Base-by-base conservation (phyloP, 306 rosid genomes). In the Vigna nakashimae region DNA sequence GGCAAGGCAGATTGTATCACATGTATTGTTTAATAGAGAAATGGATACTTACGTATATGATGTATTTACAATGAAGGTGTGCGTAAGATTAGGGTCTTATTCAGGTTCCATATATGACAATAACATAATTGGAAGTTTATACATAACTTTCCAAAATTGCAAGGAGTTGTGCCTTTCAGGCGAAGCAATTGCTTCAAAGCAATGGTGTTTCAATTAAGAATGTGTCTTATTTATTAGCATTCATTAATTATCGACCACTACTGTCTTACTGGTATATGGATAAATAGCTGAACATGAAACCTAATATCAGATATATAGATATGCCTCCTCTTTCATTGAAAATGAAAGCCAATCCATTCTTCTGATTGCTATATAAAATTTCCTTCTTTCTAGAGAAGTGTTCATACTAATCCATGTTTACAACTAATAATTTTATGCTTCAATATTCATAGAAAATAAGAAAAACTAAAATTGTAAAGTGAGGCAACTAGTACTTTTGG, bases 1-100 rank as follows among this genome's bases (percentile, higher is more conserved):
- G 76, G 69, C 17, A 58, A 80, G 70, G 85, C 62, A 73, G 87
- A 87, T 84, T 86, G 78, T 57, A 20, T 87, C 90, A 77, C 87
- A 80, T 83, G 91, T 78, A 78, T 58, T 78, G 78, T 77, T 86
- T 64, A 73, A 36, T 69, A 34, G 60, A 49, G 56, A 79, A 60
- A 80, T 86, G 69, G 65, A 80, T 76, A 42, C 51, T 67, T 48
- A 43, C 46, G 48, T 55, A 76, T 62, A 57, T 67, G 28, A 59
- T 52, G 50, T 18, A 40, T 71, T 51, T 52, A 51, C 40, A 36
- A 38, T 50, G 50, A 76, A 60, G 52, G 5, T 22, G 6, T 34
- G 76, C 70, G 40, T 57, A 45, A 46, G 51, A 50, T 50, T 71
- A 50, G 46, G 70, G 74, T 45, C 70, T 78, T 69, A 45, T 62